phyloP scores from a whole-genome alignment of 305 asterid species.

The Fraxinus angustifolia region DNA sequence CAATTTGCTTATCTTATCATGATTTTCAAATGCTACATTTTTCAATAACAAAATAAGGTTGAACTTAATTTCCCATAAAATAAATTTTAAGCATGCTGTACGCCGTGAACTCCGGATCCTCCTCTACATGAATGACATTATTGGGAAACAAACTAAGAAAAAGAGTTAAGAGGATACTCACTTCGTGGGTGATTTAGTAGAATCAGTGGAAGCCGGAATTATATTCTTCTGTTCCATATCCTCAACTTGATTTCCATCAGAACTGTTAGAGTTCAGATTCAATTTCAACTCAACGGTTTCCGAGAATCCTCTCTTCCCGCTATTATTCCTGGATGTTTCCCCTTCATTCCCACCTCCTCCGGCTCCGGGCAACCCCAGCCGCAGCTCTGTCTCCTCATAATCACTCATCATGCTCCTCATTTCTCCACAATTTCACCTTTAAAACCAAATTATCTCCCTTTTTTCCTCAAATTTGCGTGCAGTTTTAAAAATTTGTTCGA shows the following conservation, averaged over 20 bases:
- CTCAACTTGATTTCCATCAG: neutral
- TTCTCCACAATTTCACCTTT: neutral
- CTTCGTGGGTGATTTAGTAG: conserved; percentile 29
- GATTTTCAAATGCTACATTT: neutral
- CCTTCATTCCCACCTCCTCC: neutral
- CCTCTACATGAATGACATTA: neutral
- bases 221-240: conserved; percentile 5
- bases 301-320: conserved; percentile 28
- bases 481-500: neutral
- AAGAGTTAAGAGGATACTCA: conserved; percentile 7
- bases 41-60: neutral
- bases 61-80: neutral
- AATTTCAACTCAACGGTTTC: conserved; percentile 33
- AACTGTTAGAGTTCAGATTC: conserved; percentile 9
- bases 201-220: conserved; percentile 4
- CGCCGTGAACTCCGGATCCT: neutral
- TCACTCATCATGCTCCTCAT: conserved; percentile 4
- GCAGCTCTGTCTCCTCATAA: conserved; percentile 31
- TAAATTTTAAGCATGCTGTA: neutral
- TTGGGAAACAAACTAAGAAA: neutral
- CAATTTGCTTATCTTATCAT: too few species aligned
- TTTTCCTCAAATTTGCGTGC: neutral
- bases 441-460: neutral
- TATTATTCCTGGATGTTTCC: neutral
- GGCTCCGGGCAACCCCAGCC: conserved; percentile 30